A percentile compares a stretch with the other conserved stretches of the same genome.
These are phyloP conservation scores for Globisporangium cylindrosporum DNA, from an alignment of 352 stramenopile species.

Conservation along the genomic window DNA sequence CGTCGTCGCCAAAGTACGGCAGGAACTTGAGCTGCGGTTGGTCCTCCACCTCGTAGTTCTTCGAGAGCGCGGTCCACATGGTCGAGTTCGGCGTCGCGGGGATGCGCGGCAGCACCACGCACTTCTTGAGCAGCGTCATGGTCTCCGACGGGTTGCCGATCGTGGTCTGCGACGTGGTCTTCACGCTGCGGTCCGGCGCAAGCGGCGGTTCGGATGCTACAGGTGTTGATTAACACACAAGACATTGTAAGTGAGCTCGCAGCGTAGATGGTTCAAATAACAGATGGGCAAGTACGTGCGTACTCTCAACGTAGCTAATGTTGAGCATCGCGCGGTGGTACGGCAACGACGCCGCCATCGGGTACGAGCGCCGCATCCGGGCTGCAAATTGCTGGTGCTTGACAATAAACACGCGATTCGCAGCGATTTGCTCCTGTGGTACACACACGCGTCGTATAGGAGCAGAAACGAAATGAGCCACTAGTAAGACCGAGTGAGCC, in stretches of 20 bases:
- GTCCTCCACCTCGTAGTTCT: slow-evolving; percentile 86
- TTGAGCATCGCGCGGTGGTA: slow-evolving; percentile 44
- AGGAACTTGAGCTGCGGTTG: slow-evolving; percentile 72
- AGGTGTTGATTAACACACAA: not conserved
- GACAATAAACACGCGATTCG: slow-evolving; percentile 50
- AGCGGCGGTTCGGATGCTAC: slow-evolving; percentile 46
- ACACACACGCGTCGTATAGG: not conserved
- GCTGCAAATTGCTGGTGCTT: slow-evolving; percentile 29
- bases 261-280: not conserved
- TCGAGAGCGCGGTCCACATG: slow-evolving; percentile 81
- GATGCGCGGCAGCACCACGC: slow-evolving; percentile 51
- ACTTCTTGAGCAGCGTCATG: slow-evolving; percentile 27
- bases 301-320: slow-evolving; percentile 45
- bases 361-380: slow-evolving; percentile 26
- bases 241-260: not conserved
- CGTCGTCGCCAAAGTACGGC: slow-evolving; percentile 78
- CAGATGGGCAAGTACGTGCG: slow-evolving; percentile 8
- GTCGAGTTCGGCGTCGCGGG: slow-evolving; percentile 47
- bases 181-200: slow-evolving; percentile 21
- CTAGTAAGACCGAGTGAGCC: no score
- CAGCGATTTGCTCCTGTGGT: slow-evolving; percentile 47
- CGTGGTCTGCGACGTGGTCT: slow-evolving; percentile 24
- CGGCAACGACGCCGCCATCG: slow-evolving; percentile 18
- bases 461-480: not conserved
- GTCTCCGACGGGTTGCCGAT: slow-evolving; percentile 25